phyloP scores from a whole-genome alignment of 306 rosid genomes.

The Quercus mongolica region DNA sequence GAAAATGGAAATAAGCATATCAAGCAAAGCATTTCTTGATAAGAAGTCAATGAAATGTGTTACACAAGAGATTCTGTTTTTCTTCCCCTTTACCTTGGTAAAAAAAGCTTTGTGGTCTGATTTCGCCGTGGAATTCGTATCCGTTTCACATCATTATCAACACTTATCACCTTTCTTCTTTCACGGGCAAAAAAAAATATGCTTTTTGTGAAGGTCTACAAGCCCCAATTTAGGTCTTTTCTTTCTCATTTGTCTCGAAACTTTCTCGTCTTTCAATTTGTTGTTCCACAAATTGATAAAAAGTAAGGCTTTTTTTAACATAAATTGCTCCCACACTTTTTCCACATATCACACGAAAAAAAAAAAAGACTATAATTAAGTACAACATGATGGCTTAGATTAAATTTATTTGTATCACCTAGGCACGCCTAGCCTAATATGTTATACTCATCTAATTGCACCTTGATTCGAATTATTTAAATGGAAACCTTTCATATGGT shows the following conservation, averaged over 20 bases:
- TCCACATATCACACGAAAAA: not conserved
- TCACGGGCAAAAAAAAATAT: not conserved
- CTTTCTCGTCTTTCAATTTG: conserved; percentile 18
- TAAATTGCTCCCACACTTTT: not conserved
- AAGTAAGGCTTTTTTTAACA: not conserved
- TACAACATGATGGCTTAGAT: not conserved
- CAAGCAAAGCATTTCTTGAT: not conserved
- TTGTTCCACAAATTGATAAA: conserved; percentile 5
- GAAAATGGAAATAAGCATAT: not conserved
- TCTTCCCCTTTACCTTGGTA: conserved; percentile 13
- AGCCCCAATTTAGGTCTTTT: conserved; percentile 19
- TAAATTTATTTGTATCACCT: not conserved
- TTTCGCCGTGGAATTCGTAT: conserved; percentile 22
- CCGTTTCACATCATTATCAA: conserved; percentile 24
- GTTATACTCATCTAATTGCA: not conserved
- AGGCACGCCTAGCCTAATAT: not conserved
- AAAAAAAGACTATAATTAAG: not conserved
- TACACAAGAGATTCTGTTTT: not conserved
- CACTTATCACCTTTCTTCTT: conserved; percentile 5
- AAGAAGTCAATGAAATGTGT: not conserved
- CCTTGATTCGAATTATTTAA: no score
- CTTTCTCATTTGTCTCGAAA: conserved; percentile 13
- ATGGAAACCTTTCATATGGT: no score
- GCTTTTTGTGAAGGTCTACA: conserved; percentile 22
- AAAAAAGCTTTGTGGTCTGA: conserved; percentile 13